phyloP scores from a whole-genome alignment of 441 rosid species.

The Syzygium syzygioides region DNA sequence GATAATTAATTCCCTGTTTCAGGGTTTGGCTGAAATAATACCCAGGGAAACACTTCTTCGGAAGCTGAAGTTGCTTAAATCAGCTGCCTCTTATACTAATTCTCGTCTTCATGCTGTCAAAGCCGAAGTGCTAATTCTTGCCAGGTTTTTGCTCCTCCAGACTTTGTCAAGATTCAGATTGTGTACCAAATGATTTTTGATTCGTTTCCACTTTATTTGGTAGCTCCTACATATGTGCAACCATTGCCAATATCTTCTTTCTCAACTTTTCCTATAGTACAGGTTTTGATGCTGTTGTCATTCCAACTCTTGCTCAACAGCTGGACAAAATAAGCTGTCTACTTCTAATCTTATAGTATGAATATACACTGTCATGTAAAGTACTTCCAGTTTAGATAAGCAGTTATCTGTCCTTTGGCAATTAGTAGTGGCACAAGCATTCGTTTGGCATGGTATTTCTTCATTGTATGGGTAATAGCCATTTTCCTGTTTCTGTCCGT shows the following conservation, averaged over 20 bases:
- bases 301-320: not conserved
- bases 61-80: constrained; percentile 71
- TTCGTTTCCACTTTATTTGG: not conserved
- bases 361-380: not conserved
- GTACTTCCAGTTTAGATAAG: not conserved
- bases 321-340: not conserved
- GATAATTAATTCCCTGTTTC: constrained; percentile 1
- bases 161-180: not conserved
- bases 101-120: constrained; percentile 87
- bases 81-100: constrained; percentile 75
- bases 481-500: not conserved
- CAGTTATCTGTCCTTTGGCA: not conserved
- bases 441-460: not conserved
- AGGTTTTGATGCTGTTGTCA: not conserved
- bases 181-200: not conserved
- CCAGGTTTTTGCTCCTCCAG: constrained; percentile 40
- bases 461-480: not conserved
- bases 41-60: constrained; percentile 81
- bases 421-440: not conserved
- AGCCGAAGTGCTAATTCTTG: constrained; percentile 91
- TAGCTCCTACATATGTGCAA: not conserved
- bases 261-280: not conserved
- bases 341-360: not conserved
- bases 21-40: constrained; percentile 48
- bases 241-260: not conserved